These are phyloP conservation scores for Camillea tinctor DNA, from an alignment of 2,329 filamentous ascomycete species.

Conservation along the genomic window DNA sequence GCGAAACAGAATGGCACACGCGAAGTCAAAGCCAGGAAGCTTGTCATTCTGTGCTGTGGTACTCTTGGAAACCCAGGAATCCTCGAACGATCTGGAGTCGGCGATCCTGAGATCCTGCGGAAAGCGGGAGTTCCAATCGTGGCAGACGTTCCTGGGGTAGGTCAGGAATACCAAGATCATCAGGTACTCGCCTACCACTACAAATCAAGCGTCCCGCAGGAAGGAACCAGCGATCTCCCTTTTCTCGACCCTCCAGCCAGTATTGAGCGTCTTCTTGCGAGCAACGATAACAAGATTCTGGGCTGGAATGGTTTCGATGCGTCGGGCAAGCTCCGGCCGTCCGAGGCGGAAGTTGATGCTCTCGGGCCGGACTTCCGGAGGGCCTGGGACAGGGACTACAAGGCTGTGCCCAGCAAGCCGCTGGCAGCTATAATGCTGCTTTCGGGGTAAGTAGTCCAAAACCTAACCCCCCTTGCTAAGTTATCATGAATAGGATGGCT, in stretches of 20 bases:
- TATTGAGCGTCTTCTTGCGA: slow-evolving; percentile 9
- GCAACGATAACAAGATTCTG: slow-evolving; percentile 11
- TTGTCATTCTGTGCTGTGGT: slow-evolving; percentile 41
- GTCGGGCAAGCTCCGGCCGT: slow-evolving; percentile 20
- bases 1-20: slow-evolving; percentile 5
- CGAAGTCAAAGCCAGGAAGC: slow-evolving; percentile 43
- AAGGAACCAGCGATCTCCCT: slow-evolving; percentile 16
- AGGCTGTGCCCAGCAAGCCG: slow-evolving; percentile 16
- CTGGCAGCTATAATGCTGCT: slow-evolving; percentile 10
- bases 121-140: slow-evolving; percentile 33
- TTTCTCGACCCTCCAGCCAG: slow-evolving; percentile 4
- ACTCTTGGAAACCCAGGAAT: slow-evolving; percentile 43
- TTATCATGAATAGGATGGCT: too few relatives aligned
- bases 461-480: too few relatives aligned
- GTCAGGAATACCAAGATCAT: slow-evolving; percentile 48
- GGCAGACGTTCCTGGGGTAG: slow-evolving; percentile 45
- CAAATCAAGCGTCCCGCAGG: slow-evolving; percentile 20
- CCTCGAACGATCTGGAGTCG: slow-evolving; percentile 53
- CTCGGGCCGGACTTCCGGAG: slow-evolving; percentile 22
- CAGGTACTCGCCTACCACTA: slow-evolving; percentile 50
- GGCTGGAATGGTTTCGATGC: slow-evolving; percentile 23
- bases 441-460: slow-evolving; percentile 1
- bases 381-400: slow-evolving; percentile 21
- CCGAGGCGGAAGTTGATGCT: slow-evolving; percentile 14
- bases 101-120: slow-evolving; percentile 42